phyloP scores from a whole-genome alignment of 768 basidiomycete genomes.

The Leccinellum albellum region DNA sequence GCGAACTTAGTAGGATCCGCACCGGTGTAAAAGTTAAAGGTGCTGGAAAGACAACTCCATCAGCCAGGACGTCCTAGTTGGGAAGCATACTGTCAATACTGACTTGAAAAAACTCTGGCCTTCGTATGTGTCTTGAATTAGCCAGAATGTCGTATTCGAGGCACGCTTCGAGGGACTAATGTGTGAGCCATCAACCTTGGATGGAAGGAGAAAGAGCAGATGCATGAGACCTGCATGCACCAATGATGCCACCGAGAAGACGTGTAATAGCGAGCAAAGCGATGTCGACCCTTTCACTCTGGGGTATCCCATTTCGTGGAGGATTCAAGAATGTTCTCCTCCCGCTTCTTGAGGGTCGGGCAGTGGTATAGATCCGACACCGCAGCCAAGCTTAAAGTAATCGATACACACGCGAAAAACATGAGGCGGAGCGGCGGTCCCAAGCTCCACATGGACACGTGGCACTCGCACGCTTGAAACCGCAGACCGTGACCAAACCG shows the following conservation, averaged over 20 bases:
- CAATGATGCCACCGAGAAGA: constrained; percentile 11
- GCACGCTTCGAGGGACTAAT: constrained; percentile 13
- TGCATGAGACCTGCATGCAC: constrained; percentile 12
- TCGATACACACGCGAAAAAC: constrained; percentile 16
- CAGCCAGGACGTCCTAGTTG: background rate
- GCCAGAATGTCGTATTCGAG: constrained; percentile 52
- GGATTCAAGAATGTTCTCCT: constrained; percentile 3
- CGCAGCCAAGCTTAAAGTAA: constrained; percentile 13
- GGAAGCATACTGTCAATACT: constrained; percentile 20
- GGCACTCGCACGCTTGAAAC: background rate
- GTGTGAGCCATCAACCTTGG: background rate
- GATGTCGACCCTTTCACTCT: constrained; percentile 4
- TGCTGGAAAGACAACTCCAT: constrained; percentile 32
- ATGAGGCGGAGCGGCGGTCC: constrained; percentile 10
- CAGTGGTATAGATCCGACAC: constrained; percentile 1
- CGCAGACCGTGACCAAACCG: background rate
- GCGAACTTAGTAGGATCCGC: constrained; percentile 61
- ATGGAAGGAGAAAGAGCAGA: constrained; percentile 1
- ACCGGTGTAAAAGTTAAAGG: constrained; percentile 56
- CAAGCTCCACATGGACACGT: background rate
- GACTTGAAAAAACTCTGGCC: constrained; percentile 72
- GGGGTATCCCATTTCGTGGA: constrained; percentile 15
- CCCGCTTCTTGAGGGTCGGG: background rate
- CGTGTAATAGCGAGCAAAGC: constrained; percentile 13
- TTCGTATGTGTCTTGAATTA: constrained; percentile 62